Evolutionary conservation across 2,329 filamentous ascomycete species (phyloP).

Genomic region (Penicillium sp.): DNA sequence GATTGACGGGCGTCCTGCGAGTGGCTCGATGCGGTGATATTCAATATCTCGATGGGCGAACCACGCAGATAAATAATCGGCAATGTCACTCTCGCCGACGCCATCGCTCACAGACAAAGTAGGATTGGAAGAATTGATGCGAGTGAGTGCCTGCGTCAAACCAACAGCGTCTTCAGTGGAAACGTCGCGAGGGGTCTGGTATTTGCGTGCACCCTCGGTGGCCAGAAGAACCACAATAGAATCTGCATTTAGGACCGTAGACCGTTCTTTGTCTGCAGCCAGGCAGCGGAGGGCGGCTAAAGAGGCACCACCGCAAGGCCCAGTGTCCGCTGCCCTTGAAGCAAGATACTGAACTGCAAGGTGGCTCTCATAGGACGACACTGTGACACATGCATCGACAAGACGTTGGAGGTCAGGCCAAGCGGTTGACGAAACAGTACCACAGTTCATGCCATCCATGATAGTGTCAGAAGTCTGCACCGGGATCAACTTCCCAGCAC

Average conservation of each 20-base stretch:
- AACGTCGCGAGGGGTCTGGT: constrained; percentile 46
- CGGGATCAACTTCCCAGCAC: constrained; percentile 47
- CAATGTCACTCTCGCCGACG: constrained; percentile 48
- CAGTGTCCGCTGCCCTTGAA: constrained; percentile 48
- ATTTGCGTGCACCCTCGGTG: constrained; percentile 62
- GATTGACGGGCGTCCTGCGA: constrained; percentile 50
- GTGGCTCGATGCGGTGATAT: constrained; percentile 49
- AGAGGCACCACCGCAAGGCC: constrained; percentile 62
- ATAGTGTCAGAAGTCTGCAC: constrained; percentile 62
- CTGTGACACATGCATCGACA: constrained; percentile 59
- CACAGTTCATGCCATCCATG: constrained; percentile 73
- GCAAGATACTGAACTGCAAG: constrained; percentile 55
- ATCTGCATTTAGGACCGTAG: constrained; percentile 39
- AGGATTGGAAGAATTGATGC: constrained; percentile 53
- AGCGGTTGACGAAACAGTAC: constrained; percentile 63
- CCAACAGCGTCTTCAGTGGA: constrained; percentile 42
- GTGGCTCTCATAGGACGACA: constrained; percentile 64
- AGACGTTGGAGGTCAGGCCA: constrained; percentile 60
- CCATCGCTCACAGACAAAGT: constrained; percentile 43
- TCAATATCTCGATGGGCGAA: constrained; percentile 53
- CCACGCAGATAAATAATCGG: constrained; percentile 51
- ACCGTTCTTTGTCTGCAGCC: constrained; percentile 29
- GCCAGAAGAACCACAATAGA: constrained; percentile 64
- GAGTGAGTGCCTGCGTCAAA: constrained; percentile 47
- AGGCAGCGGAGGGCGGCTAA: constrained; percentile 56